Evolutionary conservation across 164 flowering plant species (phyloP).

Genomic region (Protea cynaroides): DNA sequence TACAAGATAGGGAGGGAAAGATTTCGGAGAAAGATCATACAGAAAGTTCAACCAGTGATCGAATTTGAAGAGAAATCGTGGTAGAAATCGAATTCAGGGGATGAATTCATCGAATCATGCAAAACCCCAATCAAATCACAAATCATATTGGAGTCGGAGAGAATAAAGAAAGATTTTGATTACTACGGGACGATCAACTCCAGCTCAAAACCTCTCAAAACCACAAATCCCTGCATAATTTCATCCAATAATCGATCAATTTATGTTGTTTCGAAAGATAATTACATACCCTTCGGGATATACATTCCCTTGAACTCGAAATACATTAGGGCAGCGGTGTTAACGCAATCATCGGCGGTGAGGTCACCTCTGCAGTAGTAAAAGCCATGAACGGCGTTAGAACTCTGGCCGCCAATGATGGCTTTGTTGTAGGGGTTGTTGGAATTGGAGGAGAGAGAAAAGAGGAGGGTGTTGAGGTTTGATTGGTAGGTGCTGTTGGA

Average conservation of each 20-base stretch:
- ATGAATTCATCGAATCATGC: background rate
- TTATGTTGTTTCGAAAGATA: background rate
- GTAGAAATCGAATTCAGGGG: background rate
- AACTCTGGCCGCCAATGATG: constrained; percentile 10
- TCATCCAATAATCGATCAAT: background rate
- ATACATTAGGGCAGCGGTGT: background rate
- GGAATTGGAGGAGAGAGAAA: constrained; percentile 7
- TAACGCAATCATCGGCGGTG: constrained; percentile 11
- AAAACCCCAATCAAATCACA: background rate
- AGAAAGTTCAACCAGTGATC: too few relatives aligned
- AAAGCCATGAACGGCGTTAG: constrained; percentile 11
- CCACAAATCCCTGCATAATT: background rate
- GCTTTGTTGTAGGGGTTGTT: background rate
- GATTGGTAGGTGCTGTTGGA: background rate
- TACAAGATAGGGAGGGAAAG: too few relatives aligned
- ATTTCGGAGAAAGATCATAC: too few relatives aligned
- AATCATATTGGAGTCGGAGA: background rate
- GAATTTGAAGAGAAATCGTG: too few relatives aligned
- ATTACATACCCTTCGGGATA: background rate
- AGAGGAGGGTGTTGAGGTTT: constrained; percentile 15
- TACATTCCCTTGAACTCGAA: background rate
- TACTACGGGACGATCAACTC: too few relatives aligned
- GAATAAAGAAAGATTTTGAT: too few relatives aligned
- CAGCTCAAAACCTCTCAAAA: background rate
- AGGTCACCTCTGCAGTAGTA: constrained; percentile 28